Evolutionary conservation across 2,329 filamentous ascomycete species (phyloP).

Genomic region (Verticillium isaacii): DNA sequence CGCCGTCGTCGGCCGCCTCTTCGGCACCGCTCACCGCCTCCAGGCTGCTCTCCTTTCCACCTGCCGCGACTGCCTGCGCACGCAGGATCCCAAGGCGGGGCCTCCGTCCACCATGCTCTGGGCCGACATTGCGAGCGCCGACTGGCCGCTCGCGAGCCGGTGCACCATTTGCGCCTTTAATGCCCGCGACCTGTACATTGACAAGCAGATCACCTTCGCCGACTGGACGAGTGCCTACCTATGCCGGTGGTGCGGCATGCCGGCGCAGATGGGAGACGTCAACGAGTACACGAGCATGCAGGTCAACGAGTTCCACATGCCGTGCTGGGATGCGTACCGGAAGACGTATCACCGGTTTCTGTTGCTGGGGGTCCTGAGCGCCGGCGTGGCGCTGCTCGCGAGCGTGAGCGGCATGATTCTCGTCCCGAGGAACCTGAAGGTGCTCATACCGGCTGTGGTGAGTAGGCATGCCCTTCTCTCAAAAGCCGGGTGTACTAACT

Average conservation of each 20-base stretch:
- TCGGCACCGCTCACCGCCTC: slow-evolving; percentile 25
- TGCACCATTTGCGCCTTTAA: slow-evolving; percentile 33
- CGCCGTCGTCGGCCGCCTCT: slow-evolving; percentile 26
- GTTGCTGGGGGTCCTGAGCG: slow-evolving; percentile 33
- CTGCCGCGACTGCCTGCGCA: slow-evolving; percentile 34
- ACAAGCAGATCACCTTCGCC: slow-evolving; percentile 30
- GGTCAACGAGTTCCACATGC: slow-evolving; percentile 31
- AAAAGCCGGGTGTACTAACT: not conserved
- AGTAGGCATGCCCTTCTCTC: slow-evolving; percentile 12
- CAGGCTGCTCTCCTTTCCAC: slow-evolving; percentile 26
- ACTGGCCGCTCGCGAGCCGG: slow-evolving; percentile 31
- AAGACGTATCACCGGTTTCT: slow-evolving; percentile 23
- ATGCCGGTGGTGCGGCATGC: slow-evolving; percentile 40
- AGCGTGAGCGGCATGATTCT: slow-evolving; percentile 22
- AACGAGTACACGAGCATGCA: not conserved
- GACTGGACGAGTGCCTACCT: slow-evolving; percentile 28
- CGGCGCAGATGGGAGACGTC: slow-evolving; percentile 16
- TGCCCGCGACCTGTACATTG: slow-evolving; percentile 28
- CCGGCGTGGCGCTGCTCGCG: slow-evolving; percentile 2
- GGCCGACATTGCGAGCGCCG: slow-evolving; percentile 2
- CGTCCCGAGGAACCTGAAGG: slow-evolving; percentile 14
- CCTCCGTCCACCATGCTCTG: not conserved
- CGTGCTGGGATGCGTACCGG: slow-evolving; percentile 33
- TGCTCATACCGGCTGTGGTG: slow-evolving; percentile 20
- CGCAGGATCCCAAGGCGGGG: slow-evolving; percentile 1